A percentile compares a stretch with the other conserved stretches of the same genome.
phyloP scores from a whole-genome alignment of 257 asterid species.

The Penstemon barbatus region DNA sequence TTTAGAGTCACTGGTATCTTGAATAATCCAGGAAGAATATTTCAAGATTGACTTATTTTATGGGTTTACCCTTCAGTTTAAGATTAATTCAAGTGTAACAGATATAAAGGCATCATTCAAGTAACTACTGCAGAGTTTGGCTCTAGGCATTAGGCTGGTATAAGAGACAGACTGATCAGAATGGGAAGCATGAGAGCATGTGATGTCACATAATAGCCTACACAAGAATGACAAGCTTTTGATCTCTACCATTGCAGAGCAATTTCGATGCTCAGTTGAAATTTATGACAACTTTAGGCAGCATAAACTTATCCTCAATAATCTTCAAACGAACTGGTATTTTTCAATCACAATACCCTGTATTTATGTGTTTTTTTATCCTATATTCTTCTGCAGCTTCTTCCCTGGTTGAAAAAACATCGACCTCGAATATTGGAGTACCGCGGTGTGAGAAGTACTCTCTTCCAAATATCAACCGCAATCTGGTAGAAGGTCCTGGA shows the following conservation, averaged over 20 bases:
- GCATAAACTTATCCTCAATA: too few relatives aligned
- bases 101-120: slow-evolving; percentile 3
- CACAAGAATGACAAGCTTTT: not conserved
- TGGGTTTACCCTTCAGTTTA: slow-evolving; percentile 10
- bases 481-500: too few relatives aligned
- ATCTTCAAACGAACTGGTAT: too few relatives aligned
- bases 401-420: too few relatives aligned
- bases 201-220: not conserved
- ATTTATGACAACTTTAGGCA: not conserved
- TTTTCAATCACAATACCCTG: too few relatives aligned
- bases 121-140: slow-evolving; percentile 20
- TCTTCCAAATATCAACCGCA: too few relatives aligned
- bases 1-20: slow-evolving; percentile 3
- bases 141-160: slow-evolving; percentile 16
- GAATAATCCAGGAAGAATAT: not conserved
- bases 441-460: too few relatives aligned
- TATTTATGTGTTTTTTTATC: too few relatives aligned
- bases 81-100: slow-evolving; percentile 16
- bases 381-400: too few relatives aligned
- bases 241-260: not conserved
- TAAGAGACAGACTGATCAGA: not conserved
- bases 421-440: too few relatives aligned
- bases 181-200: slow-evolving; percentile 16
- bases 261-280: not conserved
- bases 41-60: not conserved